Evolutionary conservation across 139 green algal genomes (phyloP), one percentile per base, ranked within the genome.

Genomic region (Picochlorum sp.): DNA sequence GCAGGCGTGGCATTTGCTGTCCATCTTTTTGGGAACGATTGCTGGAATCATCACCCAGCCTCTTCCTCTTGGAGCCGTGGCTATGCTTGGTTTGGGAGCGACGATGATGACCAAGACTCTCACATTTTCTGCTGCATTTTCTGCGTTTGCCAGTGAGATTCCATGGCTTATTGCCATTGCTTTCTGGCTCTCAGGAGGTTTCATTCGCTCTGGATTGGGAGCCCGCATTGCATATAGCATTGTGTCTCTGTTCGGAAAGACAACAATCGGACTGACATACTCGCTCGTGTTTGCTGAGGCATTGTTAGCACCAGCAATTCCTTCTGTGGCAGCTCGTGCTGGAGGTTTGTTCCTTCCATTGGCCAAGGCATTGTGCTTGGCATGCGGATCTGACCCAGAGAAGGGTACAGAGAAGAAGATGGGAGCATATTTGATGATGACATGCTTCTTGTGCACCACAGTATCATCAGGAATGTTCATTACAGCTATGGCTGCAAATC

Each of bases 401-500:
- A 66, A 66, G 47, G 92, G 92, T 73, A 98, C 94, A 10, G 78
- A 92, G 71, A 89, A 88, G 66, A 96, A 96, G 77, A 91, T 99
- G 82, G 94, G 94, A 26, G 79, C 91, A 0, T 99, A 96, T 82
- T 76, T 99, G 41, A 98, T 99, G 94, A 88, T 87, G 64, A 98
- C 93, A 2, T 93, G 85, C 80, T 95, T 96, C 83, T 91, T 96
- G 71, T 94, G 85, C 58, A 90, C 82, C 45, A 84, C 73, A 66
- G 83, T 98, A 51, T 95, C 89, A 30, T 96, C 88, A 2, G 83
- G 84, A 66, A 98, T 98, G 92, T 98, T 98, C 82, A 95, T 98
- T 79, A 97, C 94, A 20, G 94, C 90, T 74, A 99, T 99, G 94
- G 92, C 92, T n/a, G 92, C 92, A 50, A 98, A 98, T 83, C 92